Evolutionary conservation across 2,329 filamentous ascomycete genomes (phyloP), one percentile per base, ranked within the genome.

Genomic region (Calonectria naviculata): DNA sequence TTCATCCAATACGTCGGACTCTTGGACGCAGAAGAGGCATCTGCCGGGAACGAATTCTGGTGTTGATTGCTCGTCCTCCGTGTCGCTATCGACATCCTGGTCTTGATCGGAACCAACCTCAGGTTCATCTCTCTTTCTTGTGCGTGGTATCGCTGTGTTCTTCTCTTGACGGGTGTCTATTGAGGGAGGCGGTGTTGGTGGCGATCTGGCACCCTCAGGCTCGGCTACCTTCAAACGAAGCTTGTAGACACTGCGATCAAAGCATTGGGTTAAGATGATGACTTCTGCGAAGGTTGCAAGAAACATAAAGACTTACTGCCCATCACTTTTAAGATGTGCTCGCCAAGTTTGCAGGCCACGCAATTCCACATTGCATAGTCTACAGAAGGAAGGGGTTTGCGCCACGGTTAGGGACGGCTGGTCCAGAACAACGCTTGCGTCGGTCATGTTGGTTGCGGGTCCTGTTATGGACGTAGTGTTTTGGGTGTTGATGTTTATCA

Each of bases 1-100:
- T 3, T 79, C 73, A 5, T 82, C 73, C 4, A 88, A 80, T 12
- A 72, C 76, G 0, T 70, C 31, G 8, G 75, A 81, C 6, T 69
- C 31, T 1, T 72, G 52, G 5, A 76, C 74, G 77, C 87, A 88
- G 76, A 88, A 87, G 12, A 87, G 78, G 68, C 86, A 88, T 42
- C 81, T 76, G 13, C 74, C 74, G 0, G 80, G 71, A 15, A 71
- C 65, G 64, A 84, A 85, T 17, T 73, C 73, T 9, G 64, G 70
- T 4, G 49, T 26, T 41, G 15, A 29, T 8, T 60, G 29, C 49
- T 65, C 46, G 5, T 68, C 58, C 5, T 71, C 64, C 1, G 31
- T 44, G 19, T 68, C 65, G 42, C 29, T 41, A 6, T 71, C 63
- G 31, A 7, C 44, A 1, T 21, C 21, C 9, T 66, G 47, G 26